Evolutionary conservation across 306 rosid genomes (phyloP).

Genomic region (Canavalia ensiformis): DNA sequence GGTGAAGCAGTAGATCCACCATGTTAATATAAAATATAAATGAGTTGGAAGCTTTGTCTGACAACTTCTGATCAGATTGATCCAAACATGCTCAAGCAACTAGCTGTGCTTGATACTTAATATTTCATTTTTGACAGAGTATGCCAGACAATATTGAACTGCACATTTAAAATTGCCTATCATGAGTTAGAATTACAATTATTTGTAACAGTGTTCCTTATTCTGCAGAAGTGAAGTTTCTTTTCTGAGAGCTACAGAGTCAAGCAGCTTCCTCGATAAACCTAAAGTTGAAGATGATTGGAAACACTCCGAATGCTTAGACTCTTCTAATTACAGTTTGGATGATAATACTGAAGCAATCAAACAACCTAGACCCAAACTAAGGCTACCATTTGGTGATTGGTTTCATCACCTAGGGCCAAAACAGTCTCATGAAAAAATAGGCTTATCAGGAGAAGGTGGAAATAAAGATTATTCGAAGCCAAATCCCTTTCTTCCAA

Average conservation of each 20-base stretch:
- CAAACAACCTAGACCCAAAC: slow-evolving; percentile 48
- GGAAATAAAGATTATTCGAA: slow-evolving; percentile 51
- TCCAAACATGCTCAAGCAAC: background rate
- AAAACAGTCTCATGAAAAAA: slow-evolving; percentile 51
- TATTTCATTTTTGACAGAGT: background rate
- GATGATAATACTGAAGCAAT: slow-evolving; percentile 48
- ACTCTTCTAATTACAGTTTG: slow-evolving; percentile 50
- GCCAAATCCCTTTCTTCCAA: slow-evolving; percentile 76
- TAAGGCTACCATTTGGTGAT: slow-evolving; percentile 62
- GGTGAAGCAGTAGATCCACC: background rate
- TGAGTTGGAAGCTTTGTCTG: slow-evolving; percentile 12
- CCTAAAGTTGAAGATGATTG: slow-evolving; percentile 49
- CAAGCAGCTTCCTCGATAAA: slow-evolving; percentile 53
- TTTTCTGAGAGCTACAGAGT: slow-evolving; percentile 64
- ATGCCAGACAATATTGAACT: background rate
- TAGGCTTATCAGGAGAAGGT: slow-evolving; percentile 51
- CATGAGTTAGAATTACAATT: slow-evolving; percentile 1
- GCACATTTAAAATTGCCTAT: background rate
- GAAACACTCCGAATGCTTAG: slow-evolving; percentile 49
- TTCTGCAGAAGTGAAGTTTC: slow-evolving; percentile 89
- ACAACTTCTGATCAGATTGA: background rate
- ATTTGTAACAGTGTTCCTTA: slow-evolving; percentile 39
- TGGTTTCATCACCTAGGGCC: slow-evolving; percentile 63
- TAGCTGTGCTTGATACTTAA: background rate
- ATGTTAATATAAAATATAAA: background rate